Conservation (phyloP, 2,329 filamentous ascomycete genomes). For the Claviceps sp. region DNA sequence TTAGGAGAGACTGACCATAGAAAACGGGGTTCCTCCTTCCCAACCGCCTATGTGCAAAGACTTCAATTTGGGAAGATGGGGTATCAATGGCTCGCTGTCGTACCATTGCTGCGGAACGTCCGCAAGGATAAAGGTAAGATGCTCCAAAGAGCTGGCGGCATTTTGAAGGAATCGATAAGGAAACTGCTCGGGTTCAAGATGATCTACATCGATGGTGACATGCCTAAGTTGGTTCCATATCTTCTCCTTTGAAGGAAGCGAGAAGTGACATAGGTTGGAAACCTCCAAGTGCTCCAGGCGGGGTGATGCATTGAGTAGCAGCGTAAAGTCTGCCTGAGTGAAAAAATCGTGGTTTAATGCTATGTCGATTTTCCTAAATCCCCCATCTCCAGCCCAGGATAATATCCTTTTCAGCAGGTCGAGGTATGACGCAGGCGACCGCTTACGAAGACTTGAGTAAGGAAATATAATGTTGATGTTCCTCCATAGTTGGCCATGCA, state of each 20-base stretch:
- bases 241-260: constrained; percentile 4
- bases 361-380: constrained; percentile 8
- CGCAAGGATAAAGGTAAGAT: constrained; percentile 2
- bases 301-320: constrained; percentile 13
- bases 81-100: no score
- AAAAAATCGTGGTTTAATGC: constrained; percentile 4
- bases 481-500: constrained; percentile 19
- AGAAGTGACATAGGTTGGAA: neutral
- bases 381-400: constrained; percentile 18
- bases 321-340: constrained; percentile 16
- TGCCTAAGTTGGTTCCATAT: constrained; percentile 6
- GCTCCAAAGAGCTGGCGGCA: constrained; percentile 9
- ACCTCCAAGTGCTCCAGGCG: constrained; percentile 17
- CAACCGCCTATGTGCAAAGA: no score
- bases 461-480: constrained; percentile 14
- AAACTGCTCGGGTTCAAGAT: neutral
- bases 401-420: constrained; percentile 17
- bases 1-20: no score
- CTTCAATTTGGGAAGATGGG: no score
- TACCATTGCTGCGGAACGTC: no score
- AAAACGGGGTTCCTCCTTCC: no score
- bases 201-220: constrained; percentile 4
- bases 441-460: constrained; percentile 8
- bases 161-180: constrained; percentile 8
- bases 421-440: constrained; percentile 10